Conservation (phyloP, 1,284 basidiomycete species). For the Termitomyces sp. region DNA sequence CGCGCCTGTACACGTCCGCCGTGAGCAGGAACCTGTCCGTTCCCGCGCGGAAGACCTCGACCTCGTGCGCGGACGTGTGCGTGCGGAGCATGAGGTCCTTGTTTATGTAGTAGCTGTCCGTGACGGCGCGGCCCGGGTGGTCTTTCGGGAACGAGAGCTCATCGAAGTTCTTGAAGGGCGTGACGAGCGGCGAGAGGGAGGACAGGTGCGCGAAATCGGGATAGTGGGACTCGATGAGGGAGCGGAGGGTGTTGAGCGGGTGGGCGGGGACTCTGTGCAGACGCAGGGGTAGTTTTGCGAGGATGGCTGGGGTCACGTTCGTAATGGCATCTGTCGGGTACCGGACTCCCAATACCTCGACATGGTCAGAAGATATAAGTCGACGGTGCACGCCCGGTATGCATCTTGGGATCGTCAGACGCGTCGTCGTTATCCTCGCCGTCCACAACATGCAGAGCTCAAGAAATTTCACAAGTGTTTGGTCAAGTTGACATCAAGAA, state of each 20-base stretch:
- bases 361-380: conserved; percentile 15
- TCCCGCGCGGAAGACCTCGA: conserved; percentile 81
- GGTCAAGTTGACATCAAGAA: conserved; percentile 19
- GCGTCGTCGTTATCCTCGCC: conserved; percentile 9
- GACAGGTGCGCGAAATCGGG: conserved; percentile 63
- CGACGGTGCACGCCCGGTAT: conserved; percentile 8
- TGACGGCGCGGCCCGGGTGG: conserved; percentile 87
- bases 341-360: conserved; percentile 50
- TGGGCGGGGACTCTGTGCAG: conserved; percentile 79
- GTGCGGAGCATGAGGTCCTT: conserved; percentile 88
- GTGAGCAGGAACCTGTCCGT: conserved; percentile 85
- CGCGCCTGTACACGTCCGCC: conserved; percentile 97
- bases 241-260: conserved; percentile 82
- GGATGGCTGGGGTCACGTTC: conserved; percentile 84
- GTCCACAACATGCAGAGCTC: conserved; percentile 12
- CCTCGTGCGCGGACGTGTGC: conserved; percentile 97
- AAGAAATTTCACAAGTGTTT: conserved; percentile 8
- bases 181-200: conserved; percentile 83
- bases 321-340: conserved; percentile 77
- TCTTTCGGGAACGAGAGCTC: conserved; percentile 91
- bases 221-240: conserved; percentile 84
- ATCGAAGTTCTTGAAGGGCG: conserved; percentile 93
- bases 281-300: conserved; percentile 65
- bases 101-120: conserved; percentile 98
- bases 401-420: conserved; percentile 4